Percentiles rank a stretch among this genome's conserved stretches.
These are phyloP conservation scores for Ophiocordyceps camponoti-floridani DNA, from an alignment of 2,329 filamentous ascomycete species.

Conservation along the genomic window DNA sequence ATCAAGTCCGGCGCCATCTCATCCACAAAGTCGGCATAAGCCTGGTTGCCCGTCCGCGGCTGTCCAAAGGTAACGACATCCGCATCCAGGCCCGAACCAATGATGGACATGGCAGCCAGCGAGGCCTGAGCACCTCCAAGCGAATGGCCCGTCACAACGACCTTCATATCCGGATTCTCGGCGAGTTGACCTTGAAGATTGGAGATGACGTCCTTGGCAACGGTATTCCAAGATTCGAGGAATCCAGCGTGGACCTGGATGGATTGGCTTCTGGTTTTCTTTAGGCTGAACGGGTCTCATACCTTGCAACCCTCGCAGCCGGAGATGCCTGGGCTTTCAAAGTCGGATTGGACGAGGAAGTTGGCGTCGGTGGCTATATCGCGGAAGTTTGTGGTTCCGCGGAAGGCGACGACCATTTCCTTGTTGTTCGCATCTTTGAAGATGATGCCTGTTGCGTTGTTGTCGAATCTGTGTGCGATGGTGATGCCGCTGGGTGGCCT, in stretches of 20 bases:
- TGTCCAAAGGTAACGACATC: slow-evolving; percentile 45
- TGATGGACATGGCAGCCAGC: slow-evolving; percentile 33
- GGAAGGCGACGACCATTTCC: background rate
- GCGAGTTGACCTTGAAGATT: background rate
- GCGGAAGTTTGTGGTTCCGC: background rate
- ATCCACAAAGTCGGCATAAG: slow-evolving; percentile 29
- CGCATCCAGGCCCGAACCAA: slow-evolving; percentile 18
- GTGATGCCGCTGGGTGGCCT: background rate
- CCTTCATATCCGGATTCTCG: background rate
- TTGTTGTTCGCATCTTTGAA: background rate
- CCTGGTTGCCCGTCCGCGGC: slow-evolving; percentile 38
- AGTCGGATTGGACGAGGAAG: background rate
- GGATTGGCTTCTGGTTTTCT: background rate
- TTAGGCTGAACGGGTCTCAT: background rate
- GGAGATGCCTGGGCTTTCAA: background rate
- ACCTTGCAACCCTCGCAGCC: background rate
- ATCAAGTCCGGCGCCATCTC: slow-evolving; percentile 23
- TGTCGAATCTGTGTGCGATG: background rate
- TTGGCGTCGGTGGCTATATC: background rate
- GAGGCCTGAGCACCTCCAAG: slow-evolving; percentile 41
- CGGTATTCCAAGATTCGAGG: background rate
- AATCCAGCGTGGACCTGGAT: background rate
- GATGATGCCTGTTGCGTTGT: background rate
- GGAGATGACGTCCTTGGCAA: background rate
- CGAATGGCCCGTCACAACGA: slow-evolving; percentile 38